Evolutionary conservation across 129 eudicot species (phyloP), one percentile per base, ranked within the genome.

Genomic region (Centaurea solstitialis): DNA sequence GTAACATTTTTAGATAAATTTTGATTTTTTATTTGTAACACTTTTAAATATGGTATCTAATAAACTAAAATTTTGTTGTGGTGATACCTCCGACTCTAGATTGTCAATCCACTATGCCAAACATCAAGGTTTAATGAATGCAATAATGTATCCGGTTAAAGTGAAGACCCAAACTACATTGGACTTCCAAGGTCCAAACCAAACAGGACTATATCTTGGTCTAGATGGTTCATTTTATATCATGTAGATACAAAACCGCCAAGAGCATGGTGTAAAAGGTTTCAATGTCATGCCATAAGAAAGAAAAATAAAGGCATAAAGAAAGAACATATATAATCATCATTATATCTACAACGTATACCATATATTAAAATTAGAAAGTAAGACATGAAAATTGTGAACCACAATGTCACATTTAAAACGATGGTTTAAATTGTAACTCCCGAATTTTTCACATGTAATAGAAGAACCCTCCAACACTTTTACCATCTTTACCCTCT

Each of bases 401-500:
- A 57, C 65, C 22, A 18, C 3, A n/a, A 57, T 17, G 65, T n/a
- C 65, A 57, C 65, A 57, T 57, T 57, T 57, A 17, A 57, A 57
- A 57, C 22, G 22, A 53, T 6, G 3, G 9, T 57, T 4, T 4
- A 57, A 57, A 5, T 17, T 17, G 65, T 57, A 57, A 57, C 65
- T 57, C 65, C 65, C 65, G 7, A 53, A 4, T 57, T 68, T 11
- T 13, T 26, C 38, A 68, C 72, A 59, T 35, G 22, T 53, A 75
- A 61, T 35, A 62, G 37, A 76, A 35, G 12, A 38, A 78, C 72
- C 66, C 66, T 73, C 79, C 62, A 23, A 69, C 67, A 9, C 0
- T 69, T 82, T 75, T 80, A 24, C 70, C 77, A 6, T 26, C 40
- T 76, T 11, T 40, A 82, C 86, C 53, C 66, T 61, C 67, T 24